A percentile compares a stretch with the other conserved stretches of the same genome.
phyloP scores from a whole-genome alignment of 2,329 filamentous ascomycete species.

The Aaosphaeria arxii region DNA sequence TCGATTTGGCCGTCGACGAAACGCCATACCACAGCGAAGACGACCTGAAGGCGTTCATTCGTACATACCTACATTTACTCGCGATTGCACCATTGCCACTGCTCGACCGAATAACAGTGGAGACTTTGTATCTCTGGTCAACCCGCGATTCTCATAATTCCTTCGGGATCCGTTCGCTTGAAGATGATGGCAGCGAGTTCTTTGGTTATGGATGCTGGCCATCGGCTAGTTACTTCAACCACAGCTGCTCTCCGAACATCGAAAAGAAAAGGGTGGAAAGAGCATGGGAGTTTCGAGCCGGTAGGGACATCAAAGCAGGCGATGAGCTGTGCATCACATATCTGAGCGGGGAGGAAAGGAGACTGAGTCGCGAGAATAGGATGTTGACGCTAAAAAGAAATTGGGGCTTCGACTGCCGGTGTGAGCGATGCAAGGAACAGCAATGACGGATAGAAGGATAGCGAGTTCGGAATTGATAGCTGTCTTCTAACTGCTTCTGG shows the following conservation, averaged over 20 bases:
- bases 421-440: slow-evolving; percentile 35
- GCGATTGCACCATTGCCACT: slow-evolving; percentile 38
- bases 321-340: slow-evolving; percentile 49
- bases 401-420: slow-evolving; percentile 48
- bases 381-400: slow-evolving; percentile 36
- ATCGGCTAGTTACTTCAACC: slow-evolving; percentile 48
- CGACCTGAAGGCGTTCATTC: slow-evolving; percentile 39
- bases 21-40: slow-evolving; percentile 40
- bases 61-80: slow-evolving; percentile 43
- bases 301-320: slow-evolving; percentile 32
- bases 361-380: slow-evolving; percentile 33
- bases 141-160: slow-evolving; percentile 45
- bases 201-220: slow-evolving; percentile 49
- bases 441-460: slow-evolving; percentile 11
- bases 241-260: slow-evolving; percentile 45
- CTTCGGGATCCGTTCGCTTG: slow-evolving; percentile 45
- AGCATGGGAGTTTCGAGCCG: slow-evolving; percentile 41
- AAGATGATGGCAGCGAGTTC: slow-evolving; percentile 47
- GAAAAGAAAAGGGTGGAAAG: slow-evolving; percentile 41
- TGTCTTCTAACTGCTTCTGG: no score
- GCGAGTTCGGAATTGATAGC: slow-evolving; percentile 9
- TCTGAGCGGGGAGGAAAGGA: slow-evolving; percentile 47
- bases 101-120: slow-evolving; percentile 29
- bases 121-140: slow-evolving; percentile 34
- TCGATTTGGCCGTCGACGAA: slow-evolving; percentile 39